Conservation (phyloP, 495 filamentous ascomycete genomes). For the Cercophora scortea region DNA sequence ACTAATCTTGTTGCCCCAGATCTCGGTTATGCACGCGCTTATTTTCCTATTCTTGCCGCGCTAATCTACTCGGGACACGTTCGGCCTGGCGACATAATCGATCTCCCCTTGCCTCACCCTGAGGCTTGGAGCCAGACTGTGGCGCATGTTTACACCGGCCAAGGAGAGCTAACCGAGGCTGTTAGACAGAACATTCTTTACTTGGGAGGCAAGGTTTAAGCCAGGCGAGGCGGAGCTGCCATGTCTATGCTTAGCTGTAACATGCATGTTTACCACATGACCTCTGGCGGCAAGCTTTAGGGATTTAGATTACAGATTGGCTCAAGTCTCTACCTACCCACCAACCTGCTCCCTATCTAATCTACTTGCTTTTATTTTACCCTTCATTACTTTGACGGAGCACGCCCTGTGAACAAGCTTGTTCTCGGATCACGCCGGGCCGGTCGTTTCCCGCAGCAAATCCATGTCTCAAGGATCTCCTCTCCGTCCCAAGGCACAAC, state of each 20-base stretch:
- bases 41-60: conserved; percentile 43
- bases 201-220: conserved; percentile 40
- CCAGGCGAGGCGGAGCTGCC: neutral
- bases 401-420: too few species aligned
- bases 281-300: neutral
- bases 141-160: conserved; percentile 43
- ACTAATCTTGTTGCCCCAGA: conserved; percentile 24
- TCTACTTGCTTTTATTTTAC: neutral
- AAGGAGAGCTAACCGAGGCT: conserved; percentile 33
- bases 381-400: neutral
- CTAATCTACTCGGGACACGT: conserved; percentile 45
- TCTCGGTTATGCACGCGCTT: conserved; percentile 38
- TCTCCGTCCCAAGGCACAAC: too few species aligned
- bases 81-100: conserved; percentile 40
- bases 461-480: too few species aligned
- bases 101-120: conserved; percentile 48
- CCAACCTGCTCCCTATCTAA: neutral
- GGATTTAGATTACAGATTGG: neutral
- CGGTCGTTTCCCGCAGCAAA: too few species aligned
- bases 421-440: too few species aligned
- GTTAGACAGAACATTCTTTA: conserved; percentile 46
- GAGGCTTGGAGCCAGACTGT: conserved; percentile 44
- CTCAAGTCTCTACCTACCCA: neutral
- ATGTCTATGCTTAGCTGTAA: neutral
- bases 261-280: neutral